A percentile compares a stretch with the other conserved stretches of the same genome.
Evolutionary conservation across 345 rosid species (phyloP).

Genomic region (Arabidopsis suecica): DNA sequence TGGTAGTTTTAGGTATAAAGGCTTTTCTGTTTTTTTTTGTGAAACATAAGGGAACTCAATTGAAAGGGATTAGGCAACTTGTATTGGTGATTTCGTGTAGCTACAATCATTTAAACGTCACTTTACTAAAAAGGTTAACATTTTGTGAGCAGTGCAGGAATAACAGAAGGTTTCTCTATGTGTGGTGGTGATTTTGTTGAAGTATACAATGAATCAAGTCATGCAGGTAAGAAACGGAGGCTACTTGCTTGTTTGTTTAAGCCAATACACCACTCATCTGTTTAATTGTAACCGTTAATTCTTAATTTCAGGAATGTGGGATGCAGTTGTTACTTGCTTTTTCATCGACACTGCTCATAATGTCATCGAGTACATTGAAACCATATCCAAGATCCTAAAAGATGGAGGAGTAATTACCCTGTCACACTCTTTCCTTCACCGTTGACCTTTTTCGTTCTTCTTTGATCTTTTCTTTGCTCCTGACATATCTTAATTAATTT

Average conservation of each 20-base stretch:
- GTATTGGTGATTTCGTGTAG: constrained; percentile 17
- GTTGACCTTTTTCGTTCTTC: neutral
- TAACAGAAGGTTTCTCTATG: constrained; percentile 97
- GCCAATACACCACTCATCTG: neutral
- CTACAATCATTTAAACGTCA: constrained; percentile 2
- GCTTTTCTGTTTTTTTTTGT: neutral
- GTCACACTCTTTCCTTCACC: constrained; percentile 31
- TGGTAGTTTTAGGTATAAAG: constrained; percentile 1
- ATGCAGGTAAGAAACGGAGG: constrained; percentile 62
- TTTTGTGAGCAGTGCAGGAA: constrained; percentile 80
- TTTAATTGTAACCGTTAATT: neutral
- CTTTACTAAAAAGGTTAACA: constrained; percentile 12
- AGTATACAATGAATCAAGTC: constrained; percentile 83
- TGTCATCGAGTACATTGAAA: constrained; percentile 88
- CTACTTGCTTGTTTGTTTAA: constrained; percentile 16
- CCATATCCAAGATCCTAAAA: constrained; percentile 84
- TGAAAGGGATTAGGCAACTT: constrained; percentile 7
- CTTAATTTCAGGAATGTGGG: constrained; percentile 81
- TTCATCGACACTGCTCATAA: constrained; percentile 98
- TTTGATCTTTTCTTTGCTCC: constrained; percentile 1
- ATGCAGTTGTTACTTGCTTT: constrained; percentile 95
- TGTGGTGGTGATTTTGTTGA: constrained; percentile 99
- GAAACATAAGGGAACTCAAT: constrained; percentile 15
- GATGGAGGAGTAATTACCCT: constrained; percentile 83
- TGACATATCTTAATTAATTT: constrained; percentile 27